These are phyloP conservation scores for Syzygium jambos DNA, from an alignment of 345 rosid species.

Conservation along the genomic window DNA sequence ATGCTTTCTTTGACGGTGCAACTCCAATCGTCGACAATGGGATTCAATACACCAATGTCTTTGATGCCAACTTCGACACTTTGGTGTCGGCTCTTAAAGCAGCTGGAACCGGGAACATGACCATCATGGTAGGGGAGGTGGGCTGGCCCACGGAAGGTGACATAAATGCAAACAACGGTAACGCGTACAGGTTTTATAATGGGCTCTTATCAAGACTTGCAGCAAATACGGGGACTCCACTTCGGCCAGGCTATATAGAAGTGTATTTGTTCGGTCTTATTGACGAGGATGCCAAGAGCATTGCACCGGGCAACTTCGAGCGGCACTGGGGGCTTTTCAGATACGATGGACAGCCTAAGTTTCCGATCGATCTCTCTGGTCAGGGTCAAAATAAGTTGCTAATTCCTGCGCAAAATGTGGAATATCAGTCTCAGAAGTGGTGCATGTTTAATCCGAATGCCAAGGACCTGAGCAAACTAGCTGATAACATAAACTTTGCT, in stretches of 20 bases:
- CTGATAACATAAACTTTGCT: neutral
- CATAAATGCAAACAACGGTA: conserved; percentile 13
- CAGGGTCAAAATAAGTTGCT: conserved; percentile 3
- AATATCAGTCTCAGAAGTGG: conserved; percentile 11
- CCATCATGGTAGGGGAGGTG: conserved; percentile 23
- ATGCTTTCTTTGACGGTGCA: conserved; percentile 37
- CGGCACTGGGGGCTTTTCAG: conserved; percentile 15
- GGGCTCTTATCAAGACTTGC: conserved; percentile 9
- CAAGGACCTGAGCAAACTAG: conserved; percentile 5
- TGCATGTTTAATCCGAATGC: conserved; percentile 3
- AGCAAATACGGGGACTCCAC: conserved; percentile 8
- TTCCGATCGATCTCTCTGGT: conserved; percentile 5
- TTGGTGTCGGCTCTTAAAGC: conserved; percentile 15
- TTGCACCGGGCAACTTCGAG: conserved; percentile 10
- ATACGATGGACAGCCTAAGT: conserved; percentile 17
- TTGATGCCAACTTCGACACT: conserved; percentile 34
- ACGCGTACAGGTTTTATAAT: conserved; percentile 22
- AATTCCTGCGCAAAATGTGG: conserved; percentile 4
- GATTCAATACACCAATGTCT: conserved; percentile 16
- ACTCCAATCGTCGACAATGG: conserved; percentile 15
- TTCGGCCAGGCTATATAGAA: conserved; percentile 7
- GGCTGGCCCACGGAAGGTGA: conserved; percentile 40
- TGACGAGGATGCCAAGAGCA: conserved; percentile 12
- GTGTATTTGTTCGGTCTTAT: conserved; percentile 8
- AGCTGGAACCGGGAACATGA: conserved; percentile 17